Evolutionary conservation across 2,329 filamentous ascomycete species (phyloP), one percentile per base, ranked within the genome.

Genomic region (Fusarium napiforme): DNA sequence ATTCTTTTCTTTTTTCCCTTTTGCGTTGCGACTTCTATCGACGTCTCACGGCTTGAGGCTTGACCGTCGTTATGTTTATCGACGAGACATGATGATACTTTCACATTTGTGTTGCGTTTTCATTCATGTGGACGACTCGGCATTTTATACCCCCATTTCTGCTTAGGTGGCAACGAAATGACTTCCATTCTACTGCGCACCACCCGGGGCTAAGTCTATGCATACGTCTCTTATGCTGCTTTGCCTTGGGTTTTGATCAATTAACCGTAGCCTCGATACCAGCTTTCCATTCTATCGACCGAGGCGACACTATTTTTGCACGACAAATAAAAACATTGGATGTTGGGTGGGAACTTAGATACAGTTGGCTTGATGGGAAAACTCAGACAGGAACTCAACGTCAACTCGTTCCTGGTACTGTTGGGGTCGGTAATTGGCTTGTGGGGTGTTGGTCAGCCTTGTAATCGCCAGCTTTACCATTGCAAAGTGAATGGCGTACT

Each of bases 61-160:
- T 40, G 49, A 30, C 58, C 37, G 66, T 70, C 71, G 68, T 71
- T 68, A 64, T 67, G 37, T 50, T 67, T 49, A 63, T 57, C 65
- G 63, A 74, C 61, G 62, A 73, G 39, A 52, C 67, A 64, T 73
- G 61, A 74, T 75, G 64, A 69, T 67, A 58, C 47, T 65, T 65
- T 71, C 60, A 67, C 65, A 67, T 49, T 56, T 39, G 75, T 77
- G 75, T 67, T 65, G 32, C 61, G 46, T 39, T 15, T 42, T 75
- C 71, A 74, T 72, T 59, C 60, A 68, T 77, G 71, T 78, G 75
- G 71, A 74, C 76, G 69, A 73, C 61, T 60, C 55, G 72, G 69
- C 74, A 67, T 69, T 73, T 73, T 65, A 78, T 78, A 78, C 76
- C 76, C 76, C 74, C 37, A n/a, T 73, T 61, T 62, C 58, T 71